A percentile compares a stretch with the other conserved stretches of the same genome.
These are phyloP conservation scores for Rhizopogon vinicolor DNA, from an alignment of 768 basidiomycete genomes.

Conservation along the genomic window DNA sequence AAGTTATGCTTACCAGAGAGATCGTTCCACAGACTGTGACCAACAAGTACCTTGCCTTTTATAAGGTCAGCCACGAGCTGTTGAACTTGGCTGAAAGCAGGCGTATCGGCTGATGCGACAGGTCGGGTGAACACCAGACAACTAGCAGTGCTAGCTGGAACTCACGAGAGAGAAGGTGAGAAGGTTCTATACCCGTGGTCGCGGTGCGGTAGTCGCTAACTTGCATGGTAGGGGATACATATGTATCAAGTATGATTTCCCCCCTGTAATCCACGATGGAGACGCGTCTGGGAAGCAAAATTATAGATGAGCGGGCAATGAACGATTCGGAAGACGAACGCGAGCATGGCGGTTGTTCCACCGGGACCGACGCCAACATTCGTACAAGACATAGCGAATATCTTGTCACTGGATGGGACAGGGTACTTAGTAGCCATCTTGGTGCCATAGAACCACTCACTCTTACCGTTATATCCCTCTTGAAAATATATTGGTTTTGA, in stretches of 20 bases:
- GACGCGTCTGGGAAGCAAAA: constrained; percentile 35
- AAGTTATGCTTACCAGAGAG: constrained; percentile 52
- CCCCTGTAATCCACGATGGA: constrained; percentile 57
- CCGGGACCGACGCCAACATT: constrained; percentile 80
- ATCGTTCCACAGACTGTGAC: constrained; percentile 78
- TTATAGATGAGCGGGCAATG: constrained; percentile 1
- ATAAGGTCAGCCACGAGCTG: constrained; percentile 60
- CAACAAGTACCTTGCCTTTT: constrained; percentile 67
- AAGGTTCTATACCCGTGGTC: constrained; percentile 50
- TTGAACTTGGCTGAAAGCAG: constrained; percentile 60
- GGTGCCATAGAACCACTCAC: constrained; percentile 15
- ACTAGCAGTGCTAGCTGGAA: not conserved
- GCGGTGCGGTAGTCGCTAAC: constrained; percentile 72
- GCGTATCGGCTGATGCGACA: constrained; percentile 31
- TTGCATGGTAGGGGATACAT: constrained; percentile 59
- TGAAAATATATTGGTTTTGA: not conserved
- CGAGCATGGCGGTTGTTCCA: constrained; percentile 78
- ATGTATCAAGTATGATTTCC: constrained; percentile 54
- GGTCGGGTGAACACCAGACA: not conserved
- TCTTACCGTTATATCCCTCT: not conserved
- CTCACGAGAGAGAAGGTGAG: constrained; percentile 37
- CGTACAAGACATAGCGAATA: constrained; percentile 57
- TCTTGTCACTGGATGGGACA: constrained; percentile 35
- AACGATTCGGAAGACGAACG: constrained; percentile 42
- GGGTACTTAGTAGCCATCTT: constrained; percentile 29